phyloP scores from a whole-genome alignment of 495 filamentous ascomycete genomes.

The Ascodesmis nigricans region DNA sequence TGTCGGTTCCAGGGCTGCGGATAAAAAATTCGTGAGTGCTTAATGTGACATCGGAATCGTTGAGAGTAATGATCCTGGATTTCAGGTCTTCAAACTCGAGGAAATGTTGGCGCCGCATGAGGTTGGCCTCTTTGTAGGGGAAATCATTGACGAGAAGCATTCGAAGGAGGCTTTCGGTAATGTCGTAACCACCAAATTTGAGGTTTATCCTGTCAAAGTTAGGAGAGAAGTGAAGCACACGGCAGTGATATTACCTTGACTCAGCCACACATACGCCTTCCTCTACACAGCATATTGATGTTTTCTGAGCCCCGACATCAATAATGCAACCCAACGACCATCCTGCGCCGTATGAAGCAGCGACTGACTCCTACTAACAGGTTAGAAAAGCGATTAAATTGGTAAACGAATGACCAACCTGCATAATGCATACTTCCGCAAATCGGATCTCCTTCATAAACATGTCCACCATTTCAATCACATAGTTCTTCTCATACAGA shows the following conservation, averaged over 20 bases:
- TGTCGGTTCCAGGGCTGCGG: constrained; percentile 66
- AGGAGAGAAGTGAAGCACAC: background rate
- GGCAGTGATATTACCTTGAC: too few relatives aligned
- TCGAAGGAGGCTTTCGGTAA: constrained; percentile 82
- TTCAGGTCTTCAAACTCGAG: constrained; percentile 88
- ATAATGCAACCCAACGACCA: constrained; percentile 85
- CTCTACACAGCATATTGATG: constrained; percentile 90
- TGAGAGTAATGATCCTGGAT: constrained; percentile 67
- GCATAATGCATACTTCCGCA: constrained; percentile 70
- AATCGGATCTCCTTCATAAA: constrained; percentile 76
- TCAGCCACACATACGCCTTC: constrained; percentile 89
- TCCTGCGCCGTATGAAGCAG: constrained; percentile 87
- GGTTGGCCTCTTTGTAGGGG: constrained; percentile 80
- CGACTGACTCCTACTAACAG: constrained; percentile 46
- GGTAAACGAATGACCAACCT: constrained; percentile 22
- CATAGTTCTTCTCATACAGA: constrained; percentile 81
- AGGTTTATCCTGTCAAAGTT: constrained; percentile 41
- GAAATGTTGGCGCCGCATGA: constrained; percentile 76
- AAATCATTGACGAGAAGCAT: constrained; percentile 95
- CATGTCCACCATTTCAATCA: constrained; percentile 60
- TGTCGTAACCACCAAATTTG: constrained; percentile 78
- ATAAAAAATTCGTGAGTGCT: constrained; percentile 72
- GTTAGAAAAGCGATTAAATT: background rate
- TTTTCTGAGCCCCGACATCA: constrained; percentile 93
- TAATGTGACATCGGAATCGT: constrained; percentile 53